Evolutionary conservation across 192 early-diverging fungal genomes (phyloP), one percentile per base, ranked within the genome.

Genomic region (Diversispora epigaea): DNA sequence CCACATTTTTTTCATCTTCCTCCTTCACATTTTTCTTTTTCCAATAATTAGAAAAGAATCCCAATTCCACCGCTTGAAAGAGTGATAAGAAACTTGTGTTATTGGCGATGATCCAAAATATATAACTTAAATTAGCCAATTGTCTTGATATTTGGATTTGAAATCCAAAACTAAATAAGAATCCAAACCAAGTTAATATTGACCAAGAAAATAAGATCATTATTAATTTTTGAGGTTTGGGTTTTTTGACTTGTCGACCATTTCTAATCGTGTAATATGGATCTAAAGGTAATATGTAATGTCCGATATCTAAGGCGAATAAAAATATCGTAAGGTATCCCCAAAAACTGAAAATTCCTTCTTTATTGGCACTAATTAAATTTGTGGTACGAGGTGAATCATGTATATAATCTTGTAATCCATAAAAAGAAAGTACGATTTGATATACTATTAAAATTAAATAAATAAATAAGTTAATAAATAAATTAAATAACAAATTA

Each of bases 301-400:
- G 78, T 3, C 97, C 97, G 17, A 92, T 78, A 71, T 90, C 90
- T 45, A 93, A 85, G 0, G 92, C 91, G 46, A 93, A 75, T 44
- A 95, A 77, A 75, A 92, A 97, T 45, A 97, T 93, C 1, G 91
- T 76, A 55, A 93, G 80, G 77, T 96, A 99, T 2, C 96, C 92
- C 64, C 87, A 65, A 63, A 97, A 92, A 45, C 91, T 94, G 60
- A 86, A 90, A 43, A 97, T 85, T 12, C 97, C 97, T 78, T 99
- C 97, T 58, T 91, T 89, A 84, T 99, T 99, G 71, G 92, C 89
- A 41, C 86, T 90, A 21, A 99, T 73, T 0, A 97, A 71, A 68
- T 85, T 85, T 32, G 25, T 32, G 0, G 80, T 81, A 52, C 97
- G 87, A 6, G 89, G 90, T 0, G 94, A 92, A 56, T 89, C 22